Evolutionary conservation across 495 filamentous ascomycete species (phyloP).

Genomic region (Hypoxylon subgilvum): DNA sequence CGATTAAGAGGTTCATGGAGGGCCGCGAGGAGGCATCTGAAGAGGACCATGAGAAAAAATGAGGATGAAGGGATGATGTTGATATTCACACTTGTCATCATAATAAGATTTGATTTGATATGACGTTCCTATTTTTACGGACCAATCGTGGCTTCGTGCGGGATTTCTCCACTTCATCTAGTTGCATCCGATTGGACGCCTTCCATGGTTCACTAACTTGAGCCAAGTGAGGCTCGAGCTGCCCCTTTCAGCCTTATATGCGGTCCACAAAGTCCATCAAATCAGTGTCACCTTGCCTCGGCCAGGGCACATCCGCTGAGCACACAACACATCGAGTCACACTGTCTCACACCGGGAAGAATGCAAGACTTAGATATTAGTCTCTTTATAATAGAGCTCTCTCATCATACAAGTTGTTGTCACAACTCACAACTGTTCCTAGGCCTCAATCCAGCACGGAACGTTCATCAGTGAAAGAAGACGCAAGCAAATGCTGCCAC

Average conservation of each 20-base stretch:
- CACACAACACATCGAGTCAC: no score
- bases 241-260: neutral
- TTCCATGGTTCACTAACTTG: conserved; percentile 7
- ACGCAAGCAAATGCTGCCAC: conserved; percentile 9
- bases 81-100: conserved; percentile 6
- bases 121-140: conserved; percentile 14
- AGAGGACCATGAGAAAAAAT: conserved; percentile 4
- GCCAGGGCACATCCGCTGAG: no score
- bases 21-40: neutral
- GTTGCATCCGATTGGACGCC: conserved; percentile 16
- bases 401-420: conserved; percentile 1
- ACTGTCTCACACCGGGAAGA: no score
- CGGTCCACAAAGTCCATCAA: neutral
- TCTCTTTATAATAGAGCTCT: conserved; percentile 8
- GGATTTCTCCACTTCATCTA: conserved; percentile 3
- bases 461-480: neutral
- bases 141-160: conserved; percentile 1
- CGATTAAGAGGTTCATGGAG: conserved; percentile 12
- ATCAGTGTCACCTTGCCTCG: no score
- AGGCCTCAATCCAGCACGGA: neutral
- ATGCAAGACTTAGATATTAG: no score
- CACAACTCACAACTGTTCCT: neutral
- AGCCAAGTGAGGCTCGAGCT: neutral
- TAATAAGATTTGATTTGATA: conserved; percentile 16
- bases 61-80: conserved; percentile 15